phyloP scores from a whole-genome alignment of 2,329 filamentous ascomycete genomes.

The Pseudogymnoascus sp. region DNA sequence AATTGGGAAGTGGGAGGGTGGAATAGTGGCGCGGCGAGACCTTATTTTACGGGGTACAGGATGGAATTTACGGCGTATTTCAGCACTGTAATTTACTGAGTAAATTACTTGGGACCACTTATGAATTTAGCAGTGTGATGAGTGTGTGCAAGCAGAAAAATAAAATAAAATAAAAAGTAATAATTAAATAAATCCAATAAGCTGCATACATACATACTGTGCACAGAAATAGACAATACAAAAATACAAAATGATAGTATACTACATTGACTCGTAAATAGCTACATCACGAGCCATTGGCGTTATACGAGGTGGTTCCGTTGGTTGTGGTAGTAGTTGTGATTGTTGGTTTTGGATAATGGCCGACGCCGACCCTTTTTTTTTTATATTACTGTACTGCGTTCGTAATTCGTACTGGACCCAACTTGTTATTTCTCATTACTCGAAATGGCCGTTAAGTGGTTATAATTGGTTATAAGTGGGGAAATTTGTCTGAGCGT shows the following conservation, averaged over 20 bases:
- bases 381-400: conserved; percentile 9
- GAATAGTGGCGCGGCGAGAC: not conserved
- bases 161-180: not conserved
- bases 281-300: not conserved
- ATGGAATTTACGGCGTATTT: not conserved
- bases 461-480: not conserved
- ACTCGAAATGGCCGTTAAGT: not conserved
- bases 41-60: conserved; percentile 2
- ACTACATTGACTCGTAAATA: not conserved
- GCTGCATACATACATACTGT: no score
- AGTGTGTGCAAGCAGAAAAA: not conserved
- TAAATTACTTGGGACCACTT: not conserved
- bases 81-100: not conserved
- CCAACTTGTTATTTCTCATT: no score
- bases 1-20: not conserved
- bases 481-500: not conserved
- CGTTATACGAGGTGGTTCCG: not conserved
- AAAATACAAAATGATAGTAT: not conserved
- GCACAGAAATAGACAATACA: not conserved
- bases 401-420: conserved; percentile 4
- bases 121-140: not conserved
- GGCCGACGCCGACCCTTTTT: not conserved
- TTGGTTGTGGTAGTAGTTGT: not conserved
- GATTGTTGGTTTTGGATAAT: not conserved
- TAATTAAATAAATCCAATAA: not conserved